These are phyloP conservation scores for Debaryomyces tyrocola DNA, from an alignment of 805 yeast genomes.

Conservation along the genomic window DNA sequence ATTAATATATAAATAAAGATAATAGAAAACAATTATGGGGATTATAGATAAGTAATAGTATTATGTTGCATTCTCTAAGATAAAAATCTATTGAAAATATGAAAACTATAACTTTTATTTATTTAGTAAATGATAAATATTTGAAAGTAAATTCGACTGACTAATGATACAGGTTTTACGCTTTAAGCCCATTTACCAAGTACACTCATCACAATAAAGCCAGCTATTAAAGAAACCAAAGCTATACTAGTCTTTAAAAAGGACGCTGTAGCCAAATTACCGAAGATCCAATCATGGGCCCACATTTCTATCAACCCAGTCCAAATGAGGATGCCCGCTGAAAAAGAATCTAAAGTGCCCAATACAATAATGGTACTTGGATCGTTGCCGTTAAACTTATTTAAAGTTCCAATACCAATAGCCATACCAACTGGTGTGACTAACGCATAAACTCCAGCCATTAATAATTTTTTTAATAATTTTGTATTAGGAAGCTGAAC, in stretches of 20 bases:
- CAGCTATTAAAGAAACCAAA: constrained; percentile 18
- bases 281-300: constrained; percentile 29
- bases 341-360: constrained; percentile 33
- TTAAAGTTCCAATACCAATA: constrained; percentile 28
- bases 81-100: too few relatives aligned
- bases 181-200: constrained; percentile 34
- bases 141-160: too few relatives aligned
- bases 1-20: too few relatives aligned
- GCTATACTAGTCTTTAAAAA: constrained; percentile 12
- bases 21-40: too few relatives aligned
- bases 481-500: constrained; percentile 9
- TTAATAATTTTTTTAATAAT: constrained; percentile 11
- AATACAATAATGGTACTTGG: constrained; percentile 28
- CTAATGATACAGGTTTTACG: too few relatives aligned
- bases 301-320: constrained; percentile 32
- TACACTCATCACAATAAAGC: constrained; percentile 28
- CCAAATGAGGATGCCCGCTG: constrained; percentile 34
- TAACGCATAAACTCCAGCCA: constrained; percentile 21
- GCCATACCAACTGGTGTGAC: constrained; percentile 34
- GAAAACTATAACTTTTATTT: too few relatives aligned
- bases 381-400: constrained; percentile 28
- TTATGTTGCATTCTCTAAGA: too few relatives aligned
- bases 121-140: too few relatives aligned
- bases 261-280: constrained; percentile 17
- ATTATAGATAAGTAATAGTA: too few relatives aligned